A percentile compares a stretch with the other conserved stretches of the same genome.
These are phyloP conservation scores for Luvunga scandens DNA, from an alignment of 345 rosid species.

Conservation along the genomic window DNA sequence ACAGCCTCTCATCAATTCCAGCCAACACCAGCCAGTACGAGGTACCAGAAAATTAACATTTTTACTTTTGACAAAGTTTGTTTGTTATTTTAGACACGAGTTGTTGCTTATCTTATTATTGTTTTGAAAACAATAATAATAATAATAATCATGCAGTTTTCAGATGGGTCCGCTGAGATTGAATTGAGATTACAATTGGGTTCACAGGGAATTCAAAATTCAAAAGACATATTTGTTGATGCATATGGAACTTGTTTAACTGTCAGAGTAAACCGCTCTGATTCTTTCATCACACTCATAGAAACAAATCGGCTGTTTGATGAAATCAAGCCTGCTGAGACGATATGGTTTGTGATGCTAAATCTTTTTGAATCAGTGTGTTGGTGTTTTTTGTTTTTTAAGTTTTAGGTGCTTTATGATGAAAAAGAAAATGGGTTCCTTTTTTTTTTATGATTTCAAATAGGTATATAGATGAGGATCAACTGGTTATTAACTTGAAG, in stretches of 20 bases:
- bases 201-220: constrained; percentile 32
- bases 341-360: constrained; percentile 62
- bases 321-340: constrained; percentile 69
- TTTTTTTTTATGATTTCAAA: background rate
- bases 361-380: background rate
- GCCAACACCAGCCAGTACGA: constrained; percentile 52
- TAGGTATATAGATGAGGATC: constrained; percentile 83
- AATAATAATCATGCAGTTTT: constrained; percentile 46
- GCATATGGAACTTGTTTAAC: constrained; percentile 61
- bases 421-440: background rate
- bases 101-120: background rate
- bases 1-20: constrained; percentile 37
- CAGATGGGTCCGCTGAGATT: constrained; percentile 72
- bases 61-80: background rate
- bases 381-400: background rate
- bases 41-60: constrained; percentile 17
- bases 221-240: constrained; percentile 74
- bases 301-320: constrained; percentile 71
- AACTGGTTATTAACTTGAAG: constrained; percentile 79
- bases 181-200: constrained; percentile 63
- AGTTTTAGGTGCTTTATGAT: background rate
- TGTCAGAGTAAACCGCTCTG: constrained; percentile 48
- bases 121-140: background rate
- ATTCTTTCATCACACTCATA: constrained; percentile 45
- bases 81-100: background rate